A percentile compares a stretch with the other conserved stretches of the same genome.
Conservation (phyloP, 129 eudicot genomes). For the Cynara cardunculus region DNA sequence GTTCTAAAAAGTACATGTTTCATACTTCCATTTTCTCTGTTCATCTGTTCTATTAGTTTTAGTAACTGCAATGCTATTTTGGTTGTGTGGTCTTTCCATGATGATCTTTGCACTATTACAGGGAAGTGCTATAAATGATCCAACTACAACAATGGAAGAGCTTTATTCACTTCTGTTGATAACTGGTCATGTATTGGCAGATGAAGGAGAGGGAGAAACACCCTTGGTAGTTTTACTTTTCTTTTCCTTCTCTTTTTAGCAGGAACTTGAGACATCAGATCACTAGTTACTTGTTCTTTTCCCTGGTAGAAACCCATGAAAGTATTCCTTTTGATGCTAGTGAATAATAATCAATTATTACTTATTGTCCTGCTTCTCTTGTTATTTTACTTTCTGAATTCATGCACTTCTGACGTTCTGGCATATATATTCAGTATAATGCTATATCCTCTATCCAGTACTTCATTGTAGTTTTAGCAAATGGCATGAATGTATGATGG, state of each 20-base stretch:
- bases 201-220: constrained; percentile 95
- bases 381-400: neutral
- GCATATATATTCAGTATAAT: neutral
- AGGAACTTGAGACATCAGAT: neutral
- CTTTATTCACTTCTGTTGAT: constrained; percentile 81
- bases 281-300: neutral
- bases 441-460: neutral
- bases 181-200: constrained; percentile 92
- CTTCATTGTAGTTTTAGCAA: neutral
- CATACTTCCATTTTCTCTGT: neutral
- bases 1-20: neutral
- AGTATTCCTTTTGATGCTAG: neutral
- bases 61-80: neutral
- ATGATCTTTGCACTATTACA: constrained; percentile 23
- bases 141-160: constrained; percentile 88
- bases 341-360: neutral
- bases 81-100: constrained; percentile 1
- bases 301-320: neutral
- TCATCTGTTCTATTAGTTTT: neutral
- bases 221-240: constrained; percentile 54
- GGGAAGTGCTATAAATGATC: constrained; percentile 76
- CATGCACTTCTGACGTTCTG: neutral
- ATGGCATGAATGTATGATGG: neutral
- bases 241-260: neutral
- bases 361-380: neutral